Evolutionary conservation across 129 eudicot genomes (phyloP), one percentile per base, ranked within the genome.

Genomic region (Smallanthus sonchifolius): DNA sequence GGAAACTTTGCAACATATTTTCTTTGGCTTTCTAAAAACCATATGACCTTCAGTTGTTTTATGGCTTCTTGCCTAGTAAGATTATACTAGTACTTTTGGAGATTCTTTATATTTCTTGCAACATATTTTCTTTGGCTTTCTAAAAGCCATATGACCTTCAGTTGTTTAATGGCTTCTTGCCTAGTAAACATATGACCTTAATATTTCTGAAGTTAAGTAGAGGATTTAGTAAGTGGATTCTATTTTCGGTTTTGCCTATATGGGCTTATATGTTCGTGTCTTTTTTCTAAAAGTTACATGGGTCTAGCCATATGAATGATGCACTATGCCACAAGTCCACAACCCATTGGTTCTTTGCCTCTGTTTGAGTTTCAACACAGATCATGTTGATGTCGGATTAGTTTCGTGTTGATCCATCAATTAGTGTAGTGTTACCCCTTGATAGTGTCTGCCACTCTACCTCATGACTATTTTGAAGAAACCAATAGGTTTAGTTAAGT

Each of bases 51-150:
- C 52, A 10, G 6, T 10, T 57, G 65, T 57, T 28, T 10, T 0
- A 57, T 13, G 37, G 65, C 16, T 57, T 57, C n/a, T 55, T 57
- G 65, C 65, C 65, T 57, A 5, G 65, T 57, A 57, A 57, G 65
- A 30, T 24, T 57, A 57, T 57, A 55, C 62, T 55, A 57, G 65
- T 57, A 56, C 36, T 57, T 57, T 57, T 57, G 36, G 13, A 57
- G 36, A 28, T 57, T 37, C 64, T 57, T 57, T 54, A 19, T 57
- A 10, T 30, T 24, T 35, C 4, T 56, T 57, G 75, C 15, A 56
- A 11, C n/a, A n/a, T 56, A 34, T 56, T 16, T 16, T 56, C 40
- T 19, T 76, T 77, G 39, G 39, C 3, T 30, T 43, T 57, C 38
- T 69, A 13, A n/a, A 42, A 40, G 43, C 49, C 63, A 20, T 47